Base-by-base conservation (phyloP, 2,329 filamentous ascomycete species). In the Botrytis cinerea region DNA sequence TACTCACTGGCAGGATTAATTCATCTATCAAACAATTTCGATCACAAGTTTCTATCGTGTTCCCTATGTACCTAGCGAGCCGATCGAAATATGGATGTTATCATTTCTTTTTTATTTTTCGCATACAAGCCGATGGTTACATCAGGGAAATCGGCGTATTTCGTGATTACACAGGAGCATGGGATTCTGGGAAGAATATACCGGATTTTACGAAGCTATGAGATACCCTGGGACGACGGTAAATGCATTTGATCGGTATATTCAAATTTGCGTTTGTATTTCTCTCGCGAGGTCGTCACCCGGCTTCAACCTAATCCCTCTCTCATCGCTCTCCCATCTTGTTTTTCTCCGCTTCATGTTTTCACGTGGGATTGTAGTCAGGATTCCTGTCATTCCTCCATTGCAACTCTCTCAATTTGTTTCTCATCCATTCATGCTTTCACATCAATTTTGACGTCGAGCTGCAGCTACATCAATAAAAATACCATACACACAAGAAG, bases 1-100 rank as follows among this genome's bases (percentile, higher is more conserved):
- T 7, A 57, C 60, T 28, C 70, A 71, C 35, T 71, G 70, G 70
- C 70, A 66, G 12, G 46, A 71, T 45, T 71, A n/a, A 57, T 3
- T 7, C 8, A 9, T 57, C 48, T 43, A 2, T 7, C 18, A 69
- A 38, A 20, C 35, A 28, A 57, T 59, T 18, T 16, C 28, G 18
- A 57, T 43, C 35, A 68, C 28, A 32, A 1, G 35, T 28, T 22
- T 32, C 25, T 54, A 18, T 9, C 8, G 38, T n/a, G 38, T 54
- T n/a, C 32, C 45, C n/a, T 9, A 20, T 25, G n/a, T 40, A 54
- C 3, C 38, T 6, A 16, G 25, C 25, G 4, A 35, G 25, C 8
- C 32, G 16, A 40, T 14, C 10, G 8, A 54, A 40, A 18, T 20
- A 54, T 40, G 22, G 10, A n/a, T n/a, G 32, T 28, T 40, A 20